A percentile compares a stretch with the other conserved stretches of the same genome.
Conservation (phyloP, 2,329 filamentous ascomycete species). For the Aspergillus flavus region DNA sequence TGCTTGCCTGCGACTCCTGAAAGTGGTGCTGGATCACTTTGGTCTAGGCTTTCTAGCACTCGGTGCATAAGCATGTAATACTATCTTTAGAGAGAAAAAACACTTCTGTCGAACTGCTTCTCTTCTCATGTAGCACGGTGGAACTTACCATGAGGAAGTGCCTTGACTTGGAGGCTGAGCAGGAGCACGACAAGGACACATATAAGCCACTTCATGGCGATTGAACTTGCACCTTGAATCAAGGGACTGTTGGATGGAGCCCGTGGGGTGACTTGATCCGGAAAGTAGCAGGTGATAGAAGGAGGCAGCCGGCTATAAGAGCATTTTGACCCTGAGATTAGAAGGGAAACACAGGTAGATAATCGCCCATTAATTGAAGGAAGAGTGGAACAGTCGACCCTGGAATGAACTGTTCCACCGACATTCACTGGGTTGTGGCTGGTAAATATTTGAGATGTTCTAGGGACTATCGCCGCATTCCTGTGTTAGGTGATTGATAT, state of each 20-base stretch:
- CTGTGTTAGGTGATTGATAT: not conserved
- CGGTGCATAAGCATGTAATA: not conserved
- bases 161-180: slow-evolving; percentile 21
- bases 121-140: not conserved
- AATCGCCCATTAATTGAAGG: not conserved
- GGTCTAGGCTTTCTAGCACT: not conserved
- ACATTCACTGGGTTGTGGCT: not conserved
- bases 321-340: not conserved
- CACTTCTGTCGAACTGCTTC: not conserved
- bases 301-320: not conserved
- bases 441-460: not conserved
- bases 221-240: not conserved
- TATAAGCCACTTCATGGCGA: slow-evolving; percentile 21
- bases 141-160: slow-evolving; percentile 29
- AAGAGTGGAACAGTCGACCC: not conserved
- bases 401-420: not conserved
- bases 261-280: not conserved
- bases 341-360: not conserved
- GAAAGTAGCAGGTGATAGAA: not conserved
- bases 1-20: not conserved
- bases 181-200: slow-evolving; percentile 25
- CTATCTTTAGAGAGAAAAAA: too few species aligned
- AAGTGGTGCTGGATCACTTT: not conserved
- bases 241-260: not conserved
- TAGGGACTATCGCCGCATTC: not conserved